Evolutionary conservation across 2,329 filamentous ascomycete genomes (phyloP).

Genomic region (Aspergillus japonicus): DNA sequence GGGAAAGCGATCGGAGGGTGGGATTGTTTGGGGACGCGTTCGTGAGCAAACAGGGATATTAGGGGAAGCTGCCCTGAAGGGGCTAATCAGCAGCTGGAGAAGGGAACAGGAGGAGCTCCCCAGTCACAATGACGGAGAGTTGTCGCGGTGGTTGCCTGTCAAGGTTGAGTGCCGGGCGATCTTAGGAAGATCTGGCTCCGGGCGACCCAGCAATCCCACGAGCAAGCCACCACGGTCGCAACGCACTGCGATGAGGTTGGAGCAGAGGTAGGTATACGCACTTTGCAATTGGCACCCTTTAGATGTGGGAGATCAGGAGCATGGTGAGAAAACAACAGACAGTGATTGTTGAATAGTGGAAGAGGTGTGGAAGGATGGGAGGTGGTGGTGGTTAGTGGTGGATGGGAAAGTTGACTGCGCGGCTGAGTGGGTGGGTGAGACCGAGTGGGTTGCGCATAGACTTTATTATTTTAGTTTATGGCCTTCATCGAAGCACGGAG

Average conservation of each 20-base stretch:
- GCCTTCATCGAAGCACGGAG: not conserved
- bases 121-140: slow-evolving; percentile 13
- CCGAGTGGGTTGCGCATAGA: not conserved
- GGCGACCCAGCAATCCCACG: slow-evolving; percentile 28
- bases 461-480: not conserved
- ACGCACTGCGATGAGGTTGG: not conserved
- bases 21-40: slow-evolving; percentile 1
- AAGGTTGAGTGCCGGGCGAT: slow-evolving; percentile 22
- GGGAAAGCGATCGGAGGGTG: not conserved
- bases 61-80: slow-evolving; percentile 2
- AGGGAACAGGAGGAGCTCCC: slow-evolving; percentile 6
- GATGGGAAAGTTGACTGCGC: slow-evolving; percentile 1
- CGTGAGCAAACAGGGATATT: not conserved
- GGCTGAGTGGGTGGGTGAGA: not conserved
- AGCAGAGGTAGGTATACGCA: not conserved
- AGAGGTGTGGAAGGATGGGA: not conserved
- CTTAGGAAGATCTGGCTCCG: slow-evolving; percentile 27
- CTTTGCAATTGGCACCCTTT: slow-evolving; percentile 7
- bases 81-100: slow-evolving; percentile 5
- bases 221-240: slow-evolving; percentile 11
- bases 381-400: no score
- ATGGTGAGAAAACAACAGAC: not conserved
- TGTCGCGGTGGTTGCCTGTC: slow-evolving; percentile 21
- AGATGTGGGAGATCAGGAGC: not conserved
- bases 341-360: not conserved